phyloP scores from a whole-genome alignment of 192 early-diverging fungal genomes.

The Coemansia sp. region DNA sequence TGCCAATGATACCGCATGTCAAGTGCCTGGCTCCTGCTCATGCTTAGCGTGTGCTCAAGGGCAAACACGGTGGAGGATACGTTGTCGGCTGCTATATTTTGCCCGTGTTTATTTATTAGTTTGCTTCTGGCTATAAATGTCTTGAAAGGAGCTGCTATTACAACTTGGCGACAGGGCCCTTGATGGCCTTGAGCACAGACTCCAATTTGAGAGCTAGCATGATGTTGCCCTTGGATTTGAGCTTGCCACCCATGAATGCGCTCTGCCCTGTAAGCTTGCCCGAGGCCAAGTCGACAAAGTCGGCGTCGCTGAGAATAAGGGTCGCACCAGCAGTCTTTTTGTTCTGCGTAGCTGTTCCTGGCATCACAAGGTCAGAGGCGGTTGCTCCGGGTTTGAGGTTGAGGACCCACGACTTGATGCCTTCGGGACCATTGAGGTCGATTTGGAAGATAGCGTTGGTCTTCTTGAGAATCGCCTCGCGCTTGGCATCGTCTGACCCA shows the following conservation, averaged over 20 bases:
- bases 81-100: neutral
- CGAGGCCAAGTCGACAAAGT: constrained; percentile 80
- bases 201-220: constrained; percentile 76
- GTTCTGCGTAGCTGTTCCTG: constrained; percentile 57
- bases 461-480: constrained; percentile 68
- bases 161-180: constrained; percentile 63
- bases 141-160: constrained; percentile 26
- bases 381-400: constrained; percentile 82
- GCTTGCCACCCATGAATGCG: constrained; percentile 89
- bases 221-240: constrained; percentile 79
- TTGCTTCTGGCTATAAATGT: neutral
- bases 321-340: constrained; percentile 73
- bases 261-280: constrained; percentile 91
- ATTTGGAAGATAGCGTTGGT: constrained; percentile 89
- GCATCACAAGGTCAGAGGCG: constrained; percentile 59
- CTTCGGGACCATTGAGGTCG: constrained; percentile 71
- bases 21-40: neutral
- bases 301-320: constrained; percentile 70
- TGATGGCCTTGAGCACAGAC: constrained; percentile 63
- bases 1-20: neutral
- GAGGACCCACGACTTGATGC: constrained; percentile 77
- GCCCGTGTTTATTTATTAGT: neutral
- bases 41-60: neutral
- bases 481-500: constrained; percentile 61
- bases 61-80: neutral